Evolutionary conservation across 345 rosid genomes (phyloP).

Genomic region (Capsella bursapastoris): DNA sequence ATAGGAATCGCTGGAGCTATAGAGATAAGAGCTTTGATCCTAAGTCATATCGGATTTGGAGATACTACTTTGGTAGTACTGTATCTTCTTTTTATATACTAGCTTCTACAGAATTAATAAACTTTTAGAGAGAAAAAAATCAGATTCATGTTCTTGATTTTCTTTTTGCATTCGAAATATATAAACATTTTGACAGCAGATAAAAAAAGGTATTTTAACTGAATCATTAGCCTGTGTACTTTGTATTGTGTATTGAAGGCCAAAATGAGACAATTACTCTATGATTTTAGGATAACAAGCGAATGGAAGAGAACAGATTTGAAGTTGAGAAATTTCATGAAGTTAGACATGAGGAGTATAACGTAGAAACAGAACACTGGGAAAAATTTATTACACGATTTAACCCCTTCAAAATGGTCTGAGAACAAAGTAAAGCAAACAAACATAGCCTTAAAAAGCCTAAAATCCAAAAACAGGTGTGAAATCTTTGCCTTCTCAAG

Average conservation of each 20-base stretch:
- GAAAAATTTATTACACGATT: slow-evolving; percentile 29
- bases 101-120: too few species aligned
- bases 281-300: not conserved
- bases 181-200: too few species aligned
- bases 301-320: not conserved
- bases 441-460: slow-evolving; percentile 12
- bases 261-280: not conserved
- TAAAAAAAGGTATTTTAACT: too few species aligned
- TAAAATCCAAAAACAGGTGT: slow-evolving; percentile 28
- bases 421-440: slow-evolving; percentile 29
- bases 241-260: too few species aligned
- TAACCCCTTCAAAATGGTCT: not conserved
- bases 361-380: not conserved
- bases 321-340: slow-evolving; percentile 3
- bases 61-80: too few species aligned
- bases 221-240: not conserved
- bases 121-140: not conserved
- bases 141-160: not conserved
- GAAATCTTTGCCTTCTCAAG: slow-evolving; percentile 23
- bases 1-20: not conserved
- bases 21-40: not conserved
- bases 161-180: not conserved
- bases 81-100: too few species aligned
- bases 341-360: not conserved
- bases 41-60: not conserved